These are phyloP conservation scores for Limonium bicolor DNA, from an alignment of 148 eudicot genomes.

Conservation along the genomic window DNA sequence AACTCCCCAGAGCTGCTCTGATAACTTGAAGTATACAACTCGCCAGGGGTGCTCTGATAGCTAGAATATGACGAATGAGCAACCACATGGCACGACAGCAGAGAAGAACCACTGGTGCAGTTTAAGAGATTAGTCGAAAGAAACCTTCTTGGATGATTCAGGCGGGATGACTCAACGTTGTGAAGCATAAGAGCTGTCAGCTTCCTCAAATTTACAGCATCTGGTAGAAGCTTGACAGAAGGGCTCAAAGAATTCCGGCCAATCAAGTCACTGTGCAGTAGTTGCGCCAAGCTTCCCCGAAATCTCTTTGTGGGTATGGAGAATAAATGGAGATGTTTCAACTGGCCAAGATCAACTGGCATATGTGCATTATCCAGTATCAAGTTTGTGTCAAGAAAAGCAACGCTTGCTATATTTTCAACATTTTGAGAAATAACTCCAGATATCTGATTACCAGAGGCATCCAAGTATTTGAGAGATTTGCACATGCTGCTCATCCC, in stretches of 20 bases:
- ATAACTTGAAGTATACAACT: constrained; percentile 5
- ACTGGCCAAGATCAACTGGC: constrained; percentile 5
- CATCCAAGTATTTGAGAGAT: constrained; percentile 17
- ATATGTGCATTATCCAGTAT: constrained; percentile 4
- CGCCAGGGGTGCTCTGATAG: constrained; percentile 10
- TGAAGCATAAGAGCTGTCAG: constrained; percentile 20
- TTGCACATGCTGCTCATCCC: constrained; percentile 11
- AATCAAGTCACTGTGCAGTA: background rate
- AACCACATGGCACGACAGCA: constrained; percentile 6
- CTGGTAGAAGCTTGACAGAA: constrained; percentile 10
- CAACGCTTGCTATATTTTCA: constrained; percentile 8
- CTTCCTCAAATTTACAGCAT: constrained; percentile 9
- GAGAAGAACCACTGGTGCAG: constrained; percentile 10
- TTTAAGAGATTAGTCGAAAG: constrained; percentile 1
- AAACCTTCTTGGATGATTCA: constrained; percentile 12
- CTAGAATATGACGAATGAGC: constrained; percentile 6
- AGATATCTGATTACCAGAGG: constrained; percentile 15
- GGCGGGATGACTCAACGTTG: constrained; percentile 14
- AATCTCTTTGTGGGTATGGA: background rate
- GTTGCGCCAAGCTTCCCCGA: background rate
- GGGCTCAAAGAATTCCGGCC: background rate
- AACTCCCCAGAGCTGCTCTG: constrained; percentile 12
- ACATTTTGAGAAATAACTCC: constrained; percentile 11
- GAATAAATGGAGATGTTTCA: background rate
- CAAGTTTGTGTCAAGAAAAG: constrained; percentile 11